Conservation (phyloP, 2,329 filamentous ascomycete genomes). For the Boeremia lycopersici region DNA sequence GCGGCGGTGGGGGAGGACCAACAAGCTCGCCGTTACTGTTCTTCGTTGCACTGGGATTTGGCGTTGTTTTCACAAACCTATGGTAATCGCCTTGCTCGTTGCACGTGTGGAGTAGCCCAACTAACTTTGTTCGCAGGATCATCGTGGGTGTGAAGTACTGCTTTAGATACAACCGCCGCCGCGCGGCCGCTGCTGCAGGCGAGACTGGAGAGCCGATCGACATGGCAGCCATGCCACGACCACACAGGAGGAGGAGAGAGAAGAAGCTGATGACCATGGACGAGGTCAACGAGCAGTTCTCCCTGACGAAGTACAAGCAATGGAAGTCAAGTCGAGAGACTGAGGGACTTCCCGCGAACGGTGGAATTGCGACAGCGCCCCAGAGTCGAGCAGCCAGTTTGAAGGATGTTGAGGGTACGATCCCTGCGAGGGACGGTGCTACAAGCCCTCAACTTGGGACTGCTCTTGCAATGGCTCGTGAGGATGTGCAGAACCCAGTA, state of each 20-base stretch:
- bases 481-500: conserved; percentile 47
- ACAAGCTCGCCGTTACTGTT: conserved; percentile 81
- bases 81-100: conserved; percentile 68
- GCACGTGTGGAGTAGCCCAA: conserved; percentile 1
- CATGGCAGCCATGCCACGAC: conserved; percentile 80
- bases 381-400: conserved; percentile 76
- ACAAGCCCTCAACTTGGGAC: conserved; percentile 45
- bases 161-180: conserved; percentile 96
- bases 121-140: conserved; percentile 69
- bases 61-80: conserved; percentile 97
- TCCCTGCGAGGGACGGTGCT: conserved; percentile 38
- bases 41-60: conserved; percentile 94
- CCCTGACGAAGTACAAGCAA: conserved; percentile 92
- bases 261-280: conserved; percentile 99
- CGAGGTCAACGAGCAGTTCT: conserved; percentile 97
- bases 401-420: conserved; percentile 63
- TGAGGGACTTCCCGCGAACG: conserved; percentile 80
- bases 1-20: conserved; percentile 52
- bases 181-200: conserved; percentile 75
- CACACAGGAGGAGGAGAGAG: conserved; percentile 85
- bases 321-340: conserved; percentile 86
- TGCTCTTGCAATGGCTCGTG: conserved; percentile 49
- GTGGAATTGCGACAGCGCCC: conserved; percentile 75
- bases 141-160: conserved; percentile 99
- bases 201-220: conserved; percentile 85